Evolutionary conservation across 192 early-diverging fungal species (phyloP).

Genomic region (Pilobolus umbonatus): DNA sequence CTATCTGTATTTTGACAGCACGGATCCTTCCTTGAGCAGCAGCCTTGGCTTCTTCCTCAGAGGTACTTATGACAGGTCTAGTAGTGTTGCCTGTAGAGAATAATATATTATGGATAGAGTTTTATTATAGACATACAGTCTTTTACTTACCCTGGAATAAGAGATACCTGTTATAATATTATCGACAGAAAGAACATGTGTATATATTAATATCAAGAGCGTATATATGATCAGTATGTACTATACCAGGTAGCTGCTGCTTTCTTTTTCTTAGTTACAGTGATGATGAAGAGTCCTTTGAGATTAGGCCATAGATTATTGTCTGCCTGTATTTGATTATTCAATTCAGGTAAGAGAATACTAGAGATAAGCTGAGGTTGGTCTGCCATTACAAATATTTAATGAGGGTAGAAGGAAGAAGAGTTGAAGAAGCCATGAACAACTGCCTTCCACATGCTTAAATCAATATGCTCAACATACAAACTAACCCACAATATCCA

Average conservation of each 20-base stretch:
- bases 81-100: conserved; percentile 18
- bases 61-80: conserved; percentile 26
- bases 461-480: too few species aligned
- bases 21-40: conserved; percentile 13
- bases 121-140: neutral
- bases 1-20: conserved; percentile 26
- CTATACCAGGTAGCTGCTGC: conserved; percentile 25
- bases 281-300: conserved; percentile 31
- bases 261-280: conserved; percentile 27
- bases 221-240: too few species aligned
- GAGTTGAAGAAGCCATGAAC: neutral
- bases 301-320: conserved; percentile 27
- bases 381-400: conserved; percentile 3
- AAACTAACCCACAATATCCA: too few species aligned
- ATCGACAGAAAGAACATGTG: too few species aligned
- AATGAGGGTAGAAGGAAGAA: neutral
- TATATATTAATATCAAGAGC: too few species aligned
- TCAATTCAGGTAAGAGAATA: conserved; percentile 20
- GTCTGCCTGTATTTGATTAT: conserved; percentile 17
- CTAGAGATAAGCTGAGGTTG: conserved; percentile 11
- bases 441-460: conserved; percentile 8
- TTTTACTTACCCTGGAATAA: conserved; percentile 18
- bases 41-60: conserved; percentile 8
- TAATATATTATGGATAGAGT: neutral
- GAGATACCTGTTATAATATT: conserved; percentile 23